Base-by-base conservation (phyloP, 495 filamentous ascomycete genomes). In the Terfezia boudieri region DNA sequence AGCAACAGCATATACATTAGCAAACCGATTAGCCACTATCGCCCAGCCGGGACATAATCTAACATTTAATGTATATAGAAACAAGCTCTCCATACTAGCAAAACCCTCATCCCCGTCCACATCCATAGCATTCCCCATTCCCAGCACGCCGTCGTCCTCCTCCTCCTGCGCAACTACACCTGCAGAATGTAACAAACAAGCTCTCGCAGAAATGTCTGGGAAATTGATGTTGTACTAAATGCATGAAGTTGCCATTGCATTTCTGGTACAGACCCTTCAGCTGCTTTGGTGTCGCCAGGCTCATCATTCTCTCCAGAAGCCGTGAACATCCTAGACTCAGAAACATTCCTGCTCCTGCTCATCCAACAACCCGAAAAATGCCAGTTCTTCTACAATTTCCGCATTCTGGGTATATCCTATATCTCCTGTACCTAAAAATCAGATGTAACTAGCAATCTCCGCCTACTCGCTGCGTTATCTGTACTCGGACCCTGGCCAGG, bases 171-270 rank as follows among this genome's bases (percentile, higher is more conserved):
- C 82, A 23, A 94, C 82, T 7, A 83, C 70, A 0, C 82, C 79
- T 16, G 87, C 88, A 9, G 83, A 81, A 54, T 81, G 76, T 37
- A 86, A 71, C n/a, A 61, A 98, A 95, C 9, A 98, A 72, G 14
- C 83, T 86, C 70, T 98, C 90, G 67, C 89, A 95, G 64, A 88
- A 96, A 68, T 98, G 90, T 53, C 84, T 86, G 4, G 90, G 90
- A 64, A 98, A 98, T 32, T 88, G 82, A 67, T 98, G 90, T 61
- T 90, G 87, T 22, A 94, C 77, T 35, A 95, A 74, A 61, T 84
- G 77, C 52, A 93, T 66, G 68, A 94, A 95, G 62, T 96, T 82
- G n/a, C 83, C 81, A 46, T 73, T 76, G 63, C 96, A 94, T 50
- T 81, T 82, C 55, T 73, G 73, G 66, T 94, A 95, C 26, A 96